Base-by-base conservation (phyloP, 257 asterid species). In the Linaria vulgaris region DNA sequence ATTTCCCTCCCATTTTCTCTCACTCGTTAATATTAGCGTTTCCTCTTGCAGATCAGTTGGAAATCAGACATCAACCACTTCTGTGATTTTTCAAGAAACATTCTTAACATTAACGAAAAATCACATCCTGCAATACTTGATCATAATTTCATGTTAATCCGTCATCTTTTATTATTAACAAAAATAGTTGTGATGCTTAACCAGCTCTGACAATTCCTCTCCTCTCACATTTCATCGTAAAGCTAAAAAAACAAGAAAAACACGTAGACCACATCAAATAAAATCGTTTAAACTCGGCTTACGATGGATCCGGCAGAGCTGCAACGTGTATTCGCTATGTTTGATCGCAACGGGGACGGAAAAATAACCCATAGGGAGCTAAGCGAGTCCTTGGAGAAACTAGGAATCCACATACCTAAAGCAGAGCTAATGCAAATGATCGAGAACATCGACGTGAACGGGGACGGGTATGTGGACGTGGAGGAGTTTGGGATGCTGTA, bases 341-440 rank as follows among this genome's bases (percentile, higher is more conserved):
- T 75, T 66, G 84, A 79, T 55, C 76, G 69, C 22, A 75, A 79
- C 70, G 84, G 81, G 21, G 84, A 79, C 43, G 84, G 84, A 0
- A 79, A 43, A 57, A 69, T 79, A 30, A 72, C 74, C 59, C 71
- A 73, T 25, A 56, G 56, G 5, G 83, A 78, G 56, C 55, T 78
- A 19, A 55, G 76, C 72, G 78, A 78, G 7, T 79, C 84, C 3
- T 47, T 79, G 9, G 71, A 69, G 19, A 79, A 68, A 12, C 56
- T 79, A 4, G 76, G 81, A 48, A 79, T 75, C 31, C 76, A 65
- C 61, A 79, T 79, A 15, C 68, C 78, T 22, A 76, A 79, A 41
- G 61, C 66, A 49, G 84, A 79, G 66, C 58, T 79, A 25, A 23
- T 48, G 37, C 76, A 75, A 38, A 75, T 79, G 81, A 73, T 79